Base-by-base conservation (phyloP, 208 protist species). In the Perkinsela sp. region DNA sequence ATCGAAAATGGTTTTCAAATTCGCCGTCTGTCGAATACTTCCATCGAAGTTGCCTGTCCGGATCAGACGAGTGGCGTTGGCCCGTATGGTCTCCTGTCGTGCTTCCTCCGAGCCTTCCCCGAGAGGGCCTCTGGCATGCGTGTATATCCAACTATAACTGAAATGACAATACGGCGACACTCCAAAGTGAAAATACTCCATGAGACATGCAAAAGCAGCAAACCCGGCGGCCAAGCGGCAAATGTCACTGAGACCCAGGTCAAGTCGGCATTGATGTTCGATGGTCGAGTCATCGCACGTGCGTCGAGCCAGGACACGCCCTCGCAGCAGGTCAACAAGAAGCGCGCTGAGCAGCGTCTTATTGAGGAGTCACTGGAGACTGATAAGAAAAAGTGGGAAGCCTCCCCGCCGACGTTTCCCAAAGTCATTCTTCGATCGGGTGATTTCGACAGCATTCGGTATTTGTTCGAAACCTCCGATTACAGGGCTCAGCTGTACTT, bases 161-260 rank as follows among this genome's bases (percentile, higher is more conserved):
- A 6, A 22, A 6, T n/a, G 40, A 57, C 40, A 22, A 57, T 57
- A 6, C 6, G 22, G 6, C 6, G 22, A 57, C 22, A 6, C 22
- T 6, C 6, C 6, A 57, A 57, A n/a, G 22, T 57, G 6, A 57
- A 22, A 57, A 57, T 57, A n/a, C 13, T 57, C 22, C 40, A 81
- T 76, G 84, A 90, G 2, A 85, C 82, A 30, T 81, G 83, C 15
- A 81, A 84, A 15, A 75, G 83, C 31, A 87, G 83, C 70, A 84
- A 84, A 15, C 87, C 87, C 0, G 87, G 87, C 30, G 87, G 87
- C 31, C 87, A 92, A 73, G 84, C 87, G 1, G 78, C 76, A 0
- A 92, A 92, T 67, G 84, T 90, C 0, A 75, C 81, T 0, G 84
- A 92, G 74, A 92, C 84, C 15, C 87, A 90, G 70, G 77, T 92